These are phyloP conservation scores for Agaricus subrufescens DNA, from an alignment of 768 basidiomycete genomes.

Conservation along the genomic window DNA sequence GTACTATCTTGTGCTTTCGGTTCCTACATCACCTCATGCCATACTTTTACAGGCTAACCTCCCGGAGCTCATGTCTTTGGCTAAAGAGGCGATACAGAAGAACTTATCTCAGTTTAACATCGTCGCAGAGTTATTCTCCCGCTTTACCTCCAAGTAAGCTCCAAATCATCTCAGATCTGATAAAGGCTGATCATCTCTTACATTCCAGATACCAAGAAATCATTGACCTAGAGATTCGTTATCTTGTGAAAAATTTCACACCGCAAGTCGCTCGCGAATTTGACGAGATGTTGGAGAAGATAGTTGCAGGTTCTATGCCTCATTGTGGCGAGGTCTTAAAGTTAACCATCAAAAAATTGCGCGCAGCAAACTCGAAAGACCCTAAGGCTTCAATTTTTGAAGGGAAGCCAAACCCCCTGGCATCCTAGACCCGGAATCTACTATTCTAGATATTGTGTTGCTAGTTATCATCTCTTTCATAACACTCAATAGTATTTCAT, in stretches of 20 bases:
- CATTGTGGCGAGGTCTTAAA: neutral
- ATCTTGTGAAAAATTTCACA: constrained; percentile 4
- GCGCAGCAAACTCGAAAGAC: neutral
- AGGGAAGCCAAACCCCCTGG: too few relatives aligned
- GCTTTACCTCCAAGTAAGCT: constrained; percentile 9
- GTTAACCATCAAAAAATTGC: constrained; percentile 4
- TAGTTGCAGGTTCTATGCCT: neutral
- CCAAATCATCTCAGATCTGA: neutral
- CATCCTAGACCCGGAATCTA: too few relatives aligned
- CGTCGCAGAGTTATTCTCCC: constrained; percentile 11
- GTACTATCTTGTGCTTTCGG: neutral
- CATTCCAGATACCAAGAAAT: constrained; percentile 6
- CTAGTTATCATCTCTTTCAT: too few relatives aligned
- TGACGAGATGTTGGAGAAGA: neutral
- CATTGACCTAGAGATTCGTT: constrained; percentile 1
- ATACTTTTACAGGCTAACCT: neutral
- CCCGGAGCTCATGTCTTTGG: neutral
- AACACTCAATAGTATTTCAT: too few relatives aligned
- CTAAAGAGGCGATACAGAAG: constrained; percentile 7
- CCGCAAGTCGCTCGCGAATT: constrained; percentile 1
- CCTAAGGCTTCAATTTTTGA: neutral
- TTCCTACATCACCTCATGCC: neutral
- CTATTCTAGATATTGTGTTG: too few relatives aligned
- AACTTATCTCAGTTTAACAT: constrained; percentile 7
- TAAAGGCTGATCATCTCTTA: too few relatives aligned